Evolutionary conservation across 148 eudicot species (phyloP), one percentile per base, ranked within the genome.

Genomic region (Camellia granthamiana): DNA sequence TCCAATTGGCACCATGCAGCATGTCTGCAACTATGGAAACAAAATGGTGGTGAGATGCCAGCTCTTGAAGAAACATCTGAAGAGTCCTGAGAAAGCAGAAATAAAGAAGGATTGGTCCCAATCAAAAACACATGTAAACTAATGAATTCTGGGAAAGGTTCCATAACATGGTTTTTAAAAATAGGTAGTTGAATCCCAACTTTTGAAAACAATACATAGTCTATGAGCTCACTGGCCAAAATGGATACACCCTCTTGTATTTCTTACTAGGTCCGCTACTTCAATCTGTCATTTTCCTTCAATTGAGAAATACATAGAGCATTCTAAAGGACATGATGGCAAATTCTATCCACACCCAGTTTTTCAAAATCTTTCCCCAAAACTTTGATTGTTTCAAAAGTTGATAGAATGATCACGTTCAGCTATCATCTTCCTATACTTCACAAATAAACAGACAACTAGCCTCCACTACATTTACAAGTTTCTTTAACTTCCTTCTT

Each of bases 61-160:
- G 54, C 78, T 74, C 83, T 65, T 51, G 78, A 59, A 54, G 52
- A 70, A 76, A 69, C 61, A 49, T 16, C 41, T 3, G 8, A 76
- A 69, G 42, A 54, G 46, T 76, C 75, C 74, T 75, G 73, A 64
- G 1, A 75, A 75, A 71, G 23, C 21, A 38, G 74, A 49, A 49
- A 56, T 21, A 76, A 60, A 21, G 30, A 75, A 4, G 42, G 15
- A 67, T 10, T 44, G 55, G 30, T 67, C 69, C 42, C 55, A 52
- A 80, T 42, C 8, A 80, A 72, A 49, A 30, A 12, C 16, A 13
- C 38, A 7, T 38, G 52, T 11, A 7, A 51, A 23, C 43, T 15
- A n/a, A 49, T 51, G 18, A 61, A 41, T 52, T 73, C 54, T n/a
- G 52, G 61, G 3, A 23, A 23, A 52, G 14, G 30, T 47, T 69